phyloP scores from a whole-genome alignment of 108 stramenopile genomes.

The Cylindrotheca closterium region DNA sequence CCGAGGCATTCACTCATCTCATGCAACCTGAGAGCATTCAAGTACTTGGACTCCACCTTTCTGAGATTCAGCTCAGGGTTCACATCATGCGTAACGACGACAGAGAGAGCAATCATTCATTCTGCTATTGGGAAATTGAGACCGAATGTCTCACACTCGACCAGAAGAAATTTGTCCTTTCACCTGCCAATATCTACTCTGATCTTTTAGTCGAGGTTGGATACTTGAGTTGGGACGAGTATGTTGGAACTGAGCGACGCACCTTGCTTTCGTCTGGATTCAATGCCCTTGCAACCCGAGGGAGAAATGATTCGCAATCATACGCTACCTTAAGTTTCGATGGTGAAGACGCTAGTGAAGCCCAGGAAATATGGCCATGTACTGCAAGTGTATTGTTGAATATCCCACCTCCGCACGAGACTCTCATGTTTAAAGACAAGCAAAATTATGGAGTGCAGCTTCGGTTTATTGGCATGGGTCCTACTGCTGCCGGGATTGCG shows the following conservation, averaged over 20 bases:
- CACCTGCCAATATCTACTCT: slow-evolving; percentile 38
- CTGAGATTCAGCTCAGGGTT: slow-evolving; percentile 53
- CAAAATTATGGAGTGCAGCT: slow-evolving; percentile 42
- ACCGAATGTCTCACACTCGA: slow-evolving; percentile 52
- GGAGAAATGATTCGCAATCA: slow-evolving; percentile 15
- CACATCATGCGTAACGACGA: slow-evolving; percentile 50
- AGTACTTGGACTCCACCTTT: slow-evolving; percentile 49
- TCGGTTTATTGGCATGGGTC: slow-evolving; percentile 26
- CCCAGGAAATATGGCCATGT: slow-evolving; percentile 46
- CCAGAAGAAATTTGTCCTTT: slow-evolving; percentile 35
- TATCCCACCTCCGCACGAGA: slow-evolving; percentile 51
- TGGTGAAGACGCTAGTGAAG: slow-evolving; percentile 6
- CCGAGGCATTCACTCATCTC: slow-evolving; percentile 45
- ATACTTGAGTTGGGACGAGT: slow-evolving; percentile 45
- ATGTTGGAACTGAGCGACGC: slow-evolving; percentile 40
- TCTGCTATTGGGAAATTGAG: slow-evolving; percentile 64
- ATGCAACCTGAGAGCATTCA: slow-evolving; percentile 81
- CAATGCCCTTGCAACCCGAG: slow-evolving; percentile 7
- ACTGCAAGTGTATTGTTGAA: slow-evolving; percentile 64
- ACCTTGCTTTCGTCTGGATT: slow-evolving; percentile 35
- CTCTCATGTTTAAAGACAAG: slow-evolving; percentile 21
- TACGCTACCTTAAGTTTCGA: slow-evolving; percentile 1
- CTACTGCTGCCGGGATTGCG: slow-evolving; percentile 7
- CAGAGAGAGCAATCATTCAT: slow-evolving; percentile 40
- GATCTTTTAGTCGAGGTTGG: slow-evolving; percentile 61